Base-by-base conservation (phyloP, 352 stramenopile species). In the Phytophthora pseudosyringae region DNA sequence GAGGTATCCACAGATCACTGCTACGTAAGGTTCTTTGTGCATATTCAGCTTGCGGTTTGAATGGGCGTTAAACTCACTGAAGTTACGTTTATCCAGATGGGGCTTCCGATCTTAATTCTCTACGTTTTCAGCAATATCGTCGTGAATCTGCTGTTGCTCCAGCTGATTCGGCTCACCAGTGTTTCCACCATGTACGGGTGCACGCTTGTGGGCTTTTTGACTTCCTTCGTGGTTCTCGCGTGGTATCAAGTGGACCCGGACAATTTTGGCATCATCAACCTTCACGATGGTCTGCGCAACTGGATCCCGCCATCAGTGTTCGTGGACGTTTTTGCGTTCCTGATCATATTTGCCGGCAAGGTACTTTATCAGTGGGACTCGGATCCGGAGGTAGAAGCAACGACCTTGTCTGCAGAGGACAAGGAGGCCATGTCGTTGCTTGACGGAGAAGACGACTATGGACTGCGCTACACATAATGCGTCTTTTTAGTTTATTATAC, bases 391-490 rank as follows among this genome's bases (percentile, higher is more conserved):
- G 83, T 89, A 31, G 81, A 94, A 67, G 86, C 86, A 25, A 94
- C 84, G 25, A 96, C 88, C 26, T 80, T 79, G 45, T 94, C 86
- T 11, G 88, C 86, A 9, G 88, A 93, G 40, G 88, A 96, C 54
- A 95, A 95, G 63, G 88, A 95, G 55, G 81, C 83, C 7, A 81
- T 84, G 64, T 88, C 86, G 12, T 65, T 95, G 18, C 78, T 95
- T 25, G 78, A 76, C 13, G 74, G 89, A 59, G 79, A 86, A 48
- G 67, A 82, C 18, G 83, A 93, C 57, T 93, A 88, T 48, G 85
- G 85, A 31, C 44, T 92, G 41, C 83, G 81, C 7, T 93, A 93
- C 70, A 91, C 76, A 63, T 93, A 83, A 52, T 40, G n/a, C 6
- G 21, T n/a, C 40, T 15, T 47, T 53, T 32, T 29, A 59, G 54